Conservation (phyloP, 108 stramenopile genomes). For the Aureococcus anophagefferens region DNA sequence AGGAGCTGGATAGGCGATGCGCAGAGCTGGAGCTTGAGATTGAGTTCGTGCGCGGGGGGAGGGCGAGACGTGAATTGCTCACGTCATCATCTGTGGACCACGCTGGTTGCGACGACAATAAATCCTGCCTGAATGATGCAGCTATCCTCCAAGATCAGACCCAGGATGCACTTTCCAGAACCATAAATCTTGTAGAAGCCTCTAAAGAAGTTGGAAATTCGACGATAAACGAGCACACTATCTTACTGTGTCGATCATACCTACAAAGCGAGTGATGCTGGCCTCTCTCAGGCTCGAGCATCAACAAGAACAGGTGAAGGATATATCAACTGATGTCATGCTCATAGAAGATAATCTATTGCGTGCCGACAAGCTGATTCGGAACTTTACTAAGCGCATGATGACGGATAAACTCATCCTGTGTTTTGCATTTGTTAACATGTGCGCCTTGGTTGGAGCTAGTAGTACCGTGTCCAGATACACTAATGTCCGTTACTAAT, state of each 20-base stretch:
- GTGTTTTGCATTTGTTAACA: conserved; percentile 77
- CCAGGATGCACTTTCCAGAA: conserved; percentile 55
- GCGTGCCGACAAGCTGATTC: conserved; percentile 73
- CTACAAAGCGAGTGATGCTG: no score
- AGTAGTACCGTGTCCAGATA: no score
- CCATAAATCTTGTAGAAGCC: conserved; percentile 58
- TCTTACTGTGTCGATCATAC: no score
- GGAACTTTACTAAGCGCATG: conserved; percentile 82
- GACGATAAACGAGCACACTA: conserved; percentile 40
- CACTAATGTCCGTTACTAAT: no score
- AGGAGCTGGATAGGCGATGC: no score
- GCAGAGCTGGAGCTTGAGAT: no score
- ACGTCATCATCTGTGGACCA: background rate
- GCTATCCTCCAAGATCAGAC: conserved; percentile 63
- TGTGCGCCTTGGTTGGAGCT: conserved; percentile 57
- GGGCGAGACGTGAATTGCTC: no score
- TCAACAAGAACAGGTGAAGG: conserved; percentile 71
- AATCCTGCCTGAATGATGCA: conserved; percentile 58
- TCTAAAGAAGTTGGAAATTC: conserved; percentile 70
- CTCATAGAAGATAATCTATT: conserved; percentile 72
- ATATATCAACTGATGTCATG: conserved; percentile 76
- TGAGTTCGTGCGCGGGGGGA: no score
- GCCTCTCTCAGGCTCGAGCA: no score
- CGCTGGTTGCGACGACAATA: background rate
- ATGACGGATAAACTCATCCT: conserved; percentile 87